Evolutionary conservation across 2,329 filamentous ascomycete species (phyloP).

Genomic region (Dactylella cylindrospora): DNA sequence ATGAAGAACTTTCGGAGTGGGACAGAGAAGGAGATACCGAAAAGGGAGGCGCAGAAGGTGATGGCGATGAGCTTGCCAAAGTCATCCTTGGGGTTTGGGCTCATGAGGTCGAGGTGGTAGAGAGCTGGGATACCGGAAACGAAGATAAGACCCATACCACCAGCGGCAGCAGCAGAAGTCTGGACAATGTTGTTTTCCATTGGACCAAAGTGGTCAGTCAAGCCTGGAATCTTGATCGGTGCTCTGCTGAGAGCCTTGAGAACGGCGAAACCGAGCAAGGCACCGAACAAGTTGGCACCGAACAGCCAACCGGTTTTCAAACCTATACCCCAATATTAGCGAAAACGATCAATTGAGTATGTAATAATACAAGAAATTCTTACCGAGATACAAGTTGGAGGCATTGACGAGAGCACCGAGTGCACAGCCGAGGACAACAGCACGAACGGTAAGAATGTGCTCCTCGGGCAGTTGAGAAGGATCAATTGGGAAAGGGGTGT

Average conservation of each 20-base stretch:
- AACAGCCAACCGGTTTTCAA: slow-evolving; percentile 60
- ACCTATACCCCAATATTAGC: slow-evolving; percentile 52
- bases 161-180: slow-evolving; percentile 62
- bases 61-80: slow-evolving; percentile 63
- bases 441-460: slow-evolving; percentile 60
- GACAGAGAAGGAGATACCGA: slow-evolving; percentile 54
- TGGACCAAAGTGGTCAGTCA: slow-evolving; percentile 61
- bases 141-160: slow-evolving; percentile 62
- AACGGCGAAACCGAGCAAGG: slow-evolving; percentile 64
- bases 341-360: too few relatives aligned
- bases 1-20: slow-evolving; percentile 68
- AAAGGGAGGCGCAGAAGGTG: slow-evolving; percentile 66
- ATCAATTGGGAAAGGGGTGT: slow-evolving; percentile 53
- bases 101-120: slow-evolving; percentile 60
- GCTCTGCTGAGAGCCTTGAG: slow-evolving; percentile 58
- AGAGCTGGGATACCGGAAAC: slow-evolving; percentile 63
- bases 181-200: slow-evolving; percentile 66
- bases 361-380: slow-evolving; percentile 24
- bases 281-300: slow-evolving; percentile 57
- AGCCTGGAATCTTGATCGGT: slow-evolving; percentile 56
- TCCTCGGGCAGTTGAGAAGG: slow-evolving; percentile 54
- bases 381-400: slow-evolving; percentile 64
- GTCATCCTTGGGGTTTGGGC: slow-evolving; percentile 58
- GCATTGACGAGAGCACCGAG: slow-evolving; percentile 64
- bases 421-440: slow-evolving; percentile 60